A percentile compares a stretch with the other conserved stretches of the same genome.
Evolutionary conservation across 306 rosid genomes (phyloP).

Genomic region (Styphnolobium japonicum): DNA sequence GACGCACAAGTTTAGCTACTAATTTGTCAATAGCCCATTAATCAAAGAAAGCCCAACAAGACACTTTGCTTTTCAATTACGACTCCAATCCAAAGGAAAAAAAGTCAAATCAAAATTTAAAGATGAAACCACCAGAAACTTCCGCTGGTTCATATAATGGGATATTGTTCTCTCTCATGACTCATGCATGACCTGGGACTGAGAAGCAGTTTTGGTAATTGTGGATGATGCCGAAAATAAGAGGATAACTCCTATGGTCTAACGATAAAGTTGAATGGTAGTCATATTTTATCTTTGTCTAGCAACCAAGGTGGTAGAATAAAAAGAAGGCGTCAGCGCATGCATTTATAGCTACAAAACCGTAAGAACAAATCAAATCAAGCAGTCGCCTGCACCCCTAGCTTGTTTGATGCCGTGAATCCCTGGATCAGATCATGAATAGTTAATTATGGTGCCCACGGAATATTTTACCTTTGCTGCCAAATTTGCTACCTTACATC

Average conservation of each 20-base stretch:
- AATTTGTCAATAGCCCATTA: neutral
- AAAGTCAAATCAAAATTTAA: neutral
- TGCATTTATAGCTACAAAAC: neutral
- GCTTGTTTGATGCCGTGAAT: conserved; percentile 6
- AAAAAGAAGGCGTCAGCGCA: neutral
- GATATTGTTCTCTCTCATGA: neutral
- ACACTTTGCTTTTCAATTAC: neutral
- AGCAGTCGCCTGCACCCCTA: conserved; percentile 10
- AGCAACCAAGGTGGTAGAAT: neutral
- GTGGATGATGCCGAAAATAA: neutral
- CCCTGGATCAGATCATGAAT: neutral
- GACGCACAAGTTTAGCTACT: neutral
- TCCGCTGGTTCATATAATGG: neutral
- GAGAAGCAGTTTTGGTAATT: neutral
- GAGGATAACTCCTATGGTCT: neutral
- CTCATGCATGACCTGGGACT: neutral
- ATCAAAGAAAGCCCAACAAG: neutral
- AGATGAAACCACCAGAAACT: neutral
- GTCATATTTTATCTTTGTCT: neutral
- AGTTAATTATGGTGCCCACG: neutral
- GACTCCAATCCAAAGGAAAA: neutral
- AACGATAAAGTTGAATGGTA: neutral
- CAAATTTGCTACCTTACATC: neutral
- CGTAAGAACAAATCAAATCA: neutral
- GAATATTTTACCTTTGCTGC: neutral